Evolutionary conservation across 768 basidiomycete species (phyloP), one percentile per base, ranked within the genome.

Genomic region (Multifurca ochricompacta): DNA sequence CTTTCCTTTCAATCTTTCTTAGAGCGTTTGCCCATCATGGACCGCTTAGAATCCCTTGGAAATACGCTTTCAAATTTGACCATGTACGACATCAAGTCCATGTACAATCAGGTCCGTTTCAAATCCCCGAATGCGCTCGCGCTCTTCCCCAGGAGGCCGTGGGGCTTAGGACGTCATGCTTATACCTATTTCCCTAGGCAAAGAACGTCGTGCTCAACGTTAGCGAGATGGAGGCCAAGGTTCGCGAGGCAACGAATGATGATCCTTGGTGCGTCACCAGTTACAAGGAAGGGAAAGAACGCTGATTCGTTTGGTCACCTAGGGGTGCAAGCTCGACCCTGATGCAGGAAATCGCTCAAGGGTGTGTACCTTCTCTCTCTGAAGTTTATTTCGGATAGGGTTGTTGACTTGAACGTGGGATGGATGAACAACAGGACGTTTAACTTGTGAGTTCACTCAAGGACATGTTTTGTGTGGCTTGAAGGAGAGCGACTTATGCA

Each of bases 321-420:
- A 96, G 94, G 95, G 95, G 96, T 16, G 95, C 95, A 55, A 93
- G 90, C 66, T 96, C 94, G 45, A 94, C 93, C 23, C 71, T 98
- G 69, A 98, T 98, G 96, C 89, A 92, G 67, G 93, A 98, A 63
- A 98, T 99, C 61, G 93, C 96, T 11, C 87, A 92, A 78, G 91
- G 89, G 94, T 95, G 61, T 63, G 85, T 75, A 16, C 50, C 31
- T 34, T 39, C 18, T 39, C 36, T 41, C 25, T 48, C 45, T 36
- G 62, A 66, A 56, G 67, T 59, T 10, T n/a, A n/a, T n/a, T 56
- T 39, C 39, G 35, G 6, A 31, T 49, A 21, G n/a, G 41, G 3
- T 4, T 1, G n/a, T 11, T 39, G 25, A n/a, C 46, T n/a, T 31
- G 31, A 6, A 27, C 40, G 21, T 25, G 44, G 42, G 47, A 47